These are phyloP conservation scores for Gleditsia sinensis DNA, from an alignment of 306 rosid genomes.

Conservation along the genomic window DNA sequence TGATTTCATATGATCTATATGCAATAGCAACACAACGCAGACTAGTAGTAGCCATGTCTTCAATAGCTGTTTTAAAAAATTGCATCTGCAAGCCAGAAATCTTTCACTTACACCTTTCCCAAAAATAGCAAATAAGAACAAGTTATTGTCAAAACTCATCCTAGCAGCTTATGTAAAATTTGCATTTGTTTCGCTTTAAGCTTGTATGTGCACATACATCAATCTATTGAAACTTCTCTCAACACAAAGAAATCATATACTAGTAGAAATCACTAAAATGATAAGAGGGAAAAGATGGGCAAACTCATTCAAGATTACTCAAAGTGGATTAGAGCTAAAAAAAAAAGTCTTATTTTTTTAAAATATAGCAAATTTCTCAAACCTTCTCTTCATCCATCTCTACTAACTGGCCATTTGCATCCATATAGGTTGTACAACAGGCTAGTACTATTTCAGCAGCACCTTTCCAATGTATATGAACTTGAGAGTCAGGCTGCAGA, in stretches of 20 bases:
- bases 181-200: not conserved
- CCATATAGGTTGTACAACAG: constrained; percentile 57
- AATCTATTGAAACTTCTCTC: not conserved
- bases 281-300: not conserved
- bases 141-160: not conserved
- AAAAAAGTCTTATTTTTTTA: not conserved
- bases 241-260: not conserved
- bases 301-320: not conserved
- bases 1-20: constrained; percentile 54
- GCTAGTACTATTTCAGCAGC: constrained; percentile 86
- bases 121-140: not conserved
- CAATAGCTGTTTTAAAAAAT: constrained; percentile 64
- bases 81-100: constrained; percentile 45
- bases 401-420: constrained; percentile 43
- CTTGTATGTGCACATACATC: not conserved
- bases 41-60: constrained; percentile 74
- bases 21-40: constrained; percentile 90
- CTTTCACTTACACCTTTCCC: constrained; percentile 4
- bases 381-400: constrained; percentile 78
- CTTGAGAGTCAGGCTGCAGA: constrained; percentile 56
- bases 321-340: not conserved
- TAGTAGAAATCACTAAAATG: not conserved
- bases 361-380: constrained; percentile 24
- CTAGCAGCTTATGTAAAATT: not conserved
- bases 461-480: constrained; percentile 95